Evolutionary conservation across 2,329 filamentous ascomycete species (phyloP), one percentile per base, ranked within the genome.

Genomic region (Anisogramma anomala): DNA sequence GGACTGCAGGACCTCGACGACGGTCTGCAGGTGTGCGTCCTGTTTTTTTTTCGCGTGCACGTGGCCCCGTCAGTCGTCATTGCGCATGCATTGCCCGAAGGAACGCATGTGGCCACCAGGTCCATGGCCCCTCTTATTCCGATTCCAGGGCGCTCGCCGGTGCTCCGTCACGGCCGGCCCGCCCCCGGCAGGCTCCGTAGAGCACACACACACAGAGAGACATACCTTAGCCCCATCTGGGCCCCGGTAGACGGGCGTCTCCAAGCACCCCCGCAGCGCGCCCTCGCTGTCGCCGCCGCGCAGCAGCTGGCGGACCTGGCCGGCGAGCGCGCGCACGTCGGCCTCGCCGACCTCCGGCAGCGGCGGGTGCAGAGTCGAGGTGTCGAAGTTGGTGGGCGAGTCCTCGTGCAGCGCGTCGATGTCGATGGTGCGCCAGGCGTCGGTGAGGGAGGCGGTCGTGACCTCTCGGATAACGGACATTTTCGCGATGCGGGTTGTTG

Each of bases 1-100:
- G 15, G 86, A 91, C 63, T 94, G 88, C 50, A 98, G 70, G 44
- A 96, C 88, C 65, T 98, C 91, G 47, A 86, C 78, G 30, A 98
- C 83, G 15, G 84, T 89, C 51, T 84, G 78, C 49, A 94, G 69
- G 61, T 96, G 87, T 22, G 86, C 70, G 50, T 94, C 86, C 81
- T 94, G 62, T 48, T 14, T 46, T n/a, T n/a, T n/a, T n/a, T n/a
- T n/a, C n/a, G n/a, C n/a, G n/a, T n/a, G n/a, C n/a, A n/a, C n/a
- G n/a, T n/a, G n/a, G n/a, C n/a, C n/a, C n/a, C n/a, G n/a, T n/a
- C n/a, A n/a, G n/a, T n/a, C n/a, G n/a, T n/a, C n/a, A n/a, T n/a
- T n/a, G n/a, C n/a, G n/a, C n/a, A n/a, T n/a, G n/a, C n/a, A n/a
- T n/a, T n/a, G n/a, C n/a, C n/a, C n/a, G n/a, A n/a, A n/a, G n/a